A percentile compares a stretch with the other conserved stretches of the same genome.
These are phyloP conservation scores for Globisporangium paroecandrum DNA, from an alignment of 352 stramenopile species.

Conservation along the genomic window DNA sequence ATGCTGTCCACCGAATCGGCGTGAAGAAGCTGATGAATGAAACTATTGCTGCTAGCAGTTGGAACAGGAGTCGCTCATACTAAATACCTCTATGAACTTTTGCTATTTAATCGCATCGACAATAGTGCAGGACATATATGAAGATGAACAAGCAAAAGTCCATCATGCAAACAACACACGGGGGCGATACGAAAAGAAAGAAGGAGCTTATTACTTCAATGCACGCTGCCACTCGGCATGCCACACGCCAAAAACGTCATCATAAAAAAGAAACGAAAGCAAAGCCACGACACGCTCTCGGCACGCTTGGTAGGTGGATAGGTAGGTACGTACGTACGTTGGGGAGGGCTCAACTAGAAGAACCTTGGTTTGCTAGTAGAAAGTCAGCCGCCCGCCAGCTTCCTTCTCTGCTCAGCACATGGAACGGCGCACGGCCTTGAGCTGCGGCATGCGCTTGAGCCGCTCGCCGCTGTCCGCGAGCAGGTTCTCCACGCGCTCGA, in stretches of 20 bases:
- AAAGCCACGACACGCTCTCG: neutral
- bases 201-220: conserved; percentile 3
- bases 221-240: conserved; percentile 5
- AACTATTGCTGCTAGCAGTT: neutral
- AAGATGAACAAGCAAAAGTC: neutral
- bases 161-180: neutral
- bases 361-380: neutral
- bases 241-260: conserved; percentile 3
- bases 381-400: neutral
- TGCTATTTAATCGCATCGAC: conserved; percentile 5
- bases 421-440: conserved; percentile 13
- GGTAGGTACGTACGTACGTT: neutral
- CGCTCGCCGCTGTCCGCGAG: conserved; percentile 42
- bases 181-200: neutral
- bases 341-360: neutral
- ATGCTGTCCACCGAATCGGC: conserved; percentile 9
- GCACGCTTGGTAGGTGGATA: neutral
- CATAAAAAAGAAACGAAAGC: neutral
- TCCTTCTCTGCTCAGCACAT: conserved; percentile 7
- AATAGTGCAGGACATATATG: neutral
- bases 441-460: conserved; percentile 22
- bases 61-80: neutral
- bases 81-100: no score
- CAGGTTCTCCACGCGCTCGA: conserved; percentile 67
- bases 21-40: neutral